Evolutionary conservation across 495 filamentous ascomycete species (phyloP), one percentile per base, ranked within the genome.

Genomic region (Penicillium taxi): DNA sequence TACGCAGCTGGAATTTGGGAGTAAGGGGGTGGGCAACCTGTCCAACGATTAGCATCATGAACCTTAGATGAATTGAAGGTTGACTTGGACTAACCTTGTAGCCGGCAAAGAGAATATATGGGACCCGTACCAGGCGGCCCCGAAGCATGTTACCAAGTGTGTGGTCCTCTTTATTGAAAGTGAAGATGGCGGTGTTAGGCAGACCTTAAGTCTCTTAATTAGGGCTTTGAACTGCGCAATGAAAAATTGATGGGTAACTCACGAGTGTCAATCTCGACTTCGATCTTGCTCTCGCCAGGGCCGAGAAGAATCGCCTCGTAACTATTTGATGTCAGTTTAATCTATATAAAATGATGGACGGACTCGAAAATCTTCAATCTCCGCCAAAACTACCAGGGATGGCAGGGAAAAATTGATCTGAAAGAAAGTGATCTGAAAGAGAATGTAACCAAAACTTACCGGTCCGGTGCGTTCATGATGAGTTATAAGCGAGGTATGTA

Each of bases 161-260:
- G 62, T 96, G 91, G 55, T 99, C 93, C 56, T 99, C 93, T 61
- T 94, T 96, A 58, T 86, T 80, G 64, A 99, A 82, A 35, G 80
- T 82, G 68, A 99, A 96, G 56, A 94, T 82, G 12, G 87, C 81
- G 27, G 47, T 77, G 71, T 67, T 93, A 74, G 49, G 89, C 69
- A 74, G 83, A 43, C 89, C 89, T 94, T 35, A 9, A 25, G 24
- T 26, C 14, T 17, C 26, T 56, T 20, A 58, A 37, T 33, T 38
- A 14, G 3, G n/a, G 13, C 22, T 26, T 16, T 14, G 5, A 9
- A 13, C 5, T 20, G n/a, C 25, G 2, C 9, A 4, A 17, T 26
- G 22, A 36, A 15, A 25, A 26, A 30, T 35, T 32, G 34, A 5
- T 7, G 11, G 29, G 16, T 14, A 32, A n/a, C 83, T 66, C 69